Evolutionary conservation across 2,329 filamentous ascomycete species (phyloP), one percentile per base, ranked within the genome.

Genomic region (Fulvia fulva): DNA sequence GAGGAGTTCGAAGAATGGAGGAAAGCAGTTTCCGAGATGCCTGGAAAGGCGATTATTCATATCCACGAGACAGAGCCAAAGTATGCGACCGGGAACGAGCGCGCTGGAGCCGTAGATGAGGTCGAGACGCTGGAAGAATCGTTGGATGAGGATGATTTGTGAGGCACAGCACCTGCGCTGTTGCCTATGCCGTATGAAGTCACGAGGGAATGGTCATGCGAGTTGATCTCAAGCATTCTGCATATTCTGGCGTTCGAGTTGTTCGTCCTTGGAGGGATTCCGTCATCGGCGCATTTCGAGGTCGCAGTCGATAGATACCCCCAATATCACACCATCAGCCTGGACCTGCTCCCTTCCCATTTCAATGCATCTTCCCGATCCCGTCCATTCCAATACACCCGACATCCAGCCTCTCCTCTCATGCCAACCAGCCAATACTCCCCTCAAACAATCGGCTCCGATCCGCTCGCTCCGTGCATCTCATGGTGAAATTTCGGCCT

Each of bases 1-100:
- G 82, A 87, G 45, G 94, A 99, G 65, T 97, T 93, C 88, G 77
- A 82, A 41, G 82, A 85, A 54, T 97, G 92, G 92, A 88, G 90
- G 69, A 79, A 83, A 58, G 83, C 59, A 19, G 59, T 71, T 1
- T 59, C 59, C 8, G 66, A 60, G 32, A 62, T 62, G 85, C 89
- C 8, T 66, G 89, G 90, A 22, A 97, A 96, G 73, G 81, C 86
- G 6, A 90, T 99, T 53, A 88, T 97, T 51, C 90, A 93, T 66
- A 85, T 97, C 26, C 86, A 90, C 26, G 87, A 91, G 55, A 80
- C 80, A 51, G 87, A 92, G 66, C 84, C 86, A 76, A 82, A 43
- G 70, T 72, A 72, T 55, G 63, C 63, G 2, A 77, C 81, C 57
- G 68, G 74, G 3, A 74, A 79, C 51, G 90, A 88, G 64, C 80